phyloP scores from a whole-genome alignment of 2,329 filamentous ascomycete species.

The Sarocladiaceae sp. region DNA sequence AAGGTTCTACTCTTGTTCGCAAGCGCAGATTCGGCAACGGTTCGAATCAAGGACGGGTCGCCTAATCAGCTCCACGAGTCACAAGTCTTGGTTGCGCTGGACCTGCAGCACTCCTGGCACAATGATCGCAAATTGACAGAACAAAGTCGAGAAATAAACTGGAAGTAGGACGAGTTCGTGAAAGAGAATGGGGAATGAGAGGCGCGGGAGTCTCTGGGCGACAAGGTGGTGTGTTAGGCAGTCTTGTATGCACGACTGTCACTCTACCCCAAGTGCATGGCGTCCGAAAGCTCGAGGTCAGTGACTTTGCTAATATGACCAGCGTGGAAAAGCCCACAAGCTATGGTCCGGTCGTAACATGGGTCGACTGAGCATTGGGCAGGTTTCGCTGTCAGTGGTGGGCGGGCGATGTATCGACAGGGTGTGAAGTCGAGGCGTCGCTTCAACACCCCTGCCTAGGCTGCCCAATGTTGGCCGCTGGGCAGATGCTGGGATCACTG shows the following conservation, averaged over 20 bases:
- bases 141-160: neutral
- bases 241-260: constrained; percentile 3
- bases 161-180: neutral
- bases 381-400: neutral
- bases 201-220: neutral
- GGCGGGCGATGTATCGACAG: neutral
- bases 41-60: no score
- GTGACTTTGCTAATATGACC: neutral
- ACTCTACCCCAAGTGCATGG: neutral
- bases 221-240: neutral
- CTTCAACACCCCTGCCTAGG: neutral
- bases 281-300: neutral
- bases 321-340: neutral
- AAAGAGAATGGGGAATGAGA: neutral
- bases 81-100: neutral
- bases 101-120: neutral
- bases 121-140: neutral
- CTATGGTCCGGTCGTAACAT: neutral
- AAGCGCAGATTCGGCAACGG: no score
- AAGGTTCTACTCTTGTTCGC: no score
- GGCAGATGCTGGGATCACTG: neutral
- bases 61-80: no score
- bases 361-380: constrained; percentile 5
- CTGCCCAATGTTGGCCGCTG: constrained; percentile 3
- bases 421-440: constrained; percentile 2